These are phyloP conservation scores for Trichoderma sp. DNA, from an alignment of 2,329 filamentous ascomycete species.

Conservation along the genomic window DNA sequence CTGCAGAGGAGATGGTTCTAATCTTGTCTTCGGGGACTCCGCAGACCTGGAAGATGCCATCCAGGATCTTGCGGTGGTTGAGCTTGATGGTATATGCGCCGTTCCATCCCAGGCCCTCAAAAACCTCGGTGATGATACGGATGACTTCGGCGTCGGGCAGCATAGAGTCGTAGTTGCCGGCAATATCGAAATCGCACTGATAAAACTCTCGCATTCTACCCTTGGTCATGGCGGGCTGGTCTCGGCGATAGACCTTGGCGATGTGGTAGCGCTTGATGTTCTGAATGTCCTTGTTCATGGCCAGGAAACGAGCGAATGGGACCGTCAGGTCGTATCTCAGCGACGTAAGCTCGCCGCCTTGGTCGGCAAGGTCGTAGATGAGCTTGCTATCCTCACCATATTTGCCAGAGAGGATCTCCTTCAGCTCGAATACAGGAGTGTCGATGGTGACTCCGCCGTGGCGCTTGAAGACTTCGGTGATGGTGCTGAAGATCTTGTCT, in stretches of 20 bases:
- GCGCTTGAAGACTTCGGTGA: constrained; percentile 79
- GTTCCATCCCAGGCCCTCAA: constrained; percentile 76
- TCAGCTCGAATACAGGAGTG: constrained; percentile 83
- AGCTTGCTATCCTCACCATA: constrained; percentile 92
- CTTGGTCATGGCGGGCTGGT: constrained; percentile 72
- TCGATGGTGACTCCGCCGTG: constrained; percentile 81
- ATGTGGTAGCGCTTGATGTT: constrained; percentile 95
- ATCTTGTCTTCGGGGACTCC: constrained; percentile 88
- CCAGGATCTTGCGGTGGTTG: constrained; percentile 92
- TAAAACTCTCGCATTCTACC: constrained; percentile 96
- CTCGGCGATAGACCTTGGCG: constrained; percentile 72
- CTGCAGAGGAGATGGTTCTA: constrained; percentile 84
- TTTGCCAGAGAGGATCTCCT: constrained; percentile 84
- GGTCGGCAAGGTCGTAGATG: constrained; percentile 86
- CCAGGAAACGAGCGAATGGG: constrained; percentile 88
- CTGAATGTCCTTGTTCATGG: constrained; percentile 82
- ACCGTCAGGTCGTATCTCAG: constrained; percentile 88
- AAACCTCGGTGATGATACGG: constrained; percentile 82
- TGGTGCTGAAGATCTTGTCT: constrained; percentile 77
- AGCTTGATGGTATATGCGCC: constrained; percentile 84
- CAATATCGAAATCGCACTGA: constrained; percentile 97
- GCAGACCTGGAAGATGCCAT: constrained; percentile 88
- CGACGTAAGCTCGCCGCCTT: constrained; percentile 76
- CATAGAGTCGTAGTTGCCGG: constrained; percentile 86
- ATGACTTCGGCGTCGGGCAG: constrained; percentile 89